A percentile compares a stretch with the other conserved stretches of the same genome.
phyloP scores from a whole-genome alignment of 495 filamentous ascomycete species.

The Annulohypoxylon bovei region DNA sequence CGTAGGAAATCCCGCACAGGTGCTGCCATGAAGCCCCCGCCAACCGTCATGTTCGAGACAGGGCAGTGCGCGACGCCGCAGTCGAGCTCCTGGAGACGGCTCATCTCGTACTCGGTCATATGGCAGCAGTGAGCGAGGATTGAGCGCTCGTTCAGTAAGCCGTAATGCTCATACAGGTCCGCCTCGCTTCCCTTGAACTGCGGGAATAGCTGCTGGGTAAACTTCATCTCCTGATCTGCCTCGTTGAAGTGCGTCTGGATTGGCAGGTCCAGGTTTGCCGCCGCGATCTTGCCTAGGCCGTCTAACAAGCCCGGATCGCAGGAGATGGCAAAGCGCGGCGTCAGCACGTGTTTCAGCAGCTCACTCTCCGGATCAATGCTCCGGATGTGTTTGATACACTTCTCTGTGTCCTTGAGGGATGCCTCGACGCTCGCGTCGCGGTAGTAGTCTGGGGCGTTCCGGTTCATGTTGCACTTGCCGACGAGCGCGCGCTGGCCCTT shows the following conservation, averaged over 20 bases:
- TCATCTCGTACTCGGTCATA: constrained; percentile 64
- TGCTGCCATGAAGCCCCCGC: constrained; percentile 68
- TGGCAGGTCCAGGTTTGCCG: constrained; percentile 60
- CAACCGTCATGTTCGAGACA: constrained; percentile 69
- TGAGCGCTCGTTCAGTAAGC: constrained; percentile 62
- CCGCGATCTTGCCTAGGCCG: constrained; percentile 63
- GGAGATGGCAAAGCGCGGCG: constrained; percentile 71
- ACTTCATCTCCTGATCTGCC: constrained; percentile 63
- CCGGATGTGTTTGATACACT: constrained; percentile 61
- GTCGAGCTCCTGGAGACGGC: constrained; percentile 53
- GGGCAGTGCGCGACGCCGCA: constrained; percentile 74
- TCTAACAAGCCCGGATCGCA: constrained; percentile 63
- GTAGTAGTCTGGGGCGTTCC: constrained; percentile 69
- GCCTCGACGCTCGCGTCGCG: constrained; percentile 59
- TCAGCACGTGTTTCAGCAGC: constrained; percentile 67
- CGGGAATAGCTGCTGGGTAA: constrained; percentile 64
- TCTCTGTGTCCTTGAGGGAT: constrained; percentile 62
- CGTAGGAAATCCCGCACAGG: constrained; percentile 66
- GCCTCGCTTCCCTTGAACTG: constrained; percentile 59
- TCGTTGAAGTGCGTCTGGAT: constrained; percentile 76
- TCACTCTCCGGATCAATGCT: constrained; percentile 51
- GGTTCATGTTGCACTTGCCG: constrained; percentile 74
- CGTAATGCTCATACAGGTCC: constrained; percentile 64
- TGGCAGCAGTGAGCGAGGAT: constrained; percentile 74
- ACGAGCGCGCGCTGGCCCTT: constrained; percentile 71